phyloP scores from a whole-genome alignment of 305 asterid species.

The Coffea humblotiana region DNA sequence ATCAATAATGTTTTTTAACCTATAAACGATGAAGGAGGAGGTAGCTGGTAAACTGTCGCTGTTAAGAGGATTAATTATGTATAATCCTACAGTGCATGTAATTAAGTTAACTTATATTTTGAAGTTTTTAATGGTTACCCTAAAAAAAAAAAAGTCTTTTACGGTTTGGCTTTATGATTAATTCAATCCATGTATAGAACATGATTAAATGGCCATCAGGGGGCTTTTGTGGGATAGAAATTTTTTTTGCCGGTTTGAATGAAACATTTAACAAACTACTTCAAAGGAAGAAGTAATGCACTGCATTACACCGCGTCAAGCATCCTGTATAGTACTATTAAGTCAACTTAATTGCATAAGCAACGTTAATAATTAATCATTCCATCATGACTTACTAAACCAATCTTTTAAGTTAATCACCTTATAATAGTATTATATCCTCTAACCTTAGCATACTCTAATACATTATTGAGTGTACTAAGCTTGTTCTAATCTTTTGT shows the following conservation, averaged over 20 bases:
- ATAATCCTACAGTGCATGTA: background rate
- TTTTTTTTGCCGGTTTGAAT: constrained; percentile 11
- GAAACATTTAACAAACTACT: background rate
- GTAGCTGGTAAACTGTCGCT: constrained; percentile 4
- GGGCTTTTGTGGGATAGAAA: background rate
- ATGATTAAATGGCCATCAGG: background rate
- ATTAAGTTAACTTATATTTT: background rate
- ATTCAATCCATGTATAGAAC: background rate
- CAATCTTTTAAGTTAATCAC: background rate
- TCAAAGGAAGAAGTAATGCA: background rate
- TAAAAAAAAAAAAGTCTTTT: background rate
- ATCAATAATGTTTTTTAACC: background rate
- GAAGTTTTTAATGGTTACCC: background rate
- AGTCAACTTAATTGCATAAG: constrained; percentile 10
- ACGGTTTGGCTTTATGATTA: background rate
- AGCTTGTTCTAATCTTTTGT: background rate
- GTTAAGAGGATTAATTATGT: background rate
- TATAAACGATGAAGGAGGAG: background rate
- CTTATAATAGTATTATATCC: background rate
- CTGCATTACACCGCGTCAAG: background rate
- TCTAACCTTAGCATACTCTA: background rate
- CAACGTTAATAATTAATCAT: background rate
- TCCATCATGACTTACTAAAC: background rate
- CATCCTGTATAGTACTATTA: background rate
- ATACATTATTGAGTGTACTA: background rate